phyloP scores from a whole-genome alignment of 2,329 filamentous ascomycete species.

The Diaporthe nobilis region DNA sequence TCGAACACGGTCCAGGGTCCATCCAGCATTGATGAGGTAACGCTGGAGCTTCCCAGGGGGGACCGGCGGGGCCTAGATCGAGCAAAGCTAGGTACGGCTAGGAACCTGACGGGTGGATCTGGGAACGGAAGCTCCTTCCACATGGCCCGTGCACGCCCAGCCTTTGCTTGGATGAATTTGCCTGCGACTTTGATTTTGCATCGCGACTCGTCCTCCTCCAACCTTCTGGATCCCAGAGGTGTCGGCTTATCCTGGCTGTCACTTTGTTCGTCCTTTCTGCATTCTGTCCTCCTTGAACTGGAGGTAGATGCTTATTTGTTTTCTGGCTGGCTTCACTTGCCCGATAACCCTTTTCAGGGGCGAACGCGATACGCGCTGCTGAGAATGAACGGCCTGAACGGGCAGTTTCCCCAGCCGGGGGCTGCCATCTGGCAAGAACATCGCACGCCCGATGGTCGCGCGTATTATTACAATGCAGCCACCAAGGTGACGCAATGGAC shows the following conservation, averaged over 20 bases:
- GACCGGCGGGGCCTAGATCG: neutral
- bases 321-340: conserved; percentile 10
- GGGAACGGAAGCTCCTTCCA: conserved; percentile 27
- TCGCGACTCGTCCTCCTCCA: neutral
- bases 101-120: conserved; percentile 17
- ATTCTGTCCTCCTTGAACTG: neutral
- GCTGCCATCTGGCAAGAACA: conserved; percentile 81
- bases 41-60: conserved; percentile 17
- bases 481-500: conserved; percentile 95
- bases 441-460: conserved; percentile 83
- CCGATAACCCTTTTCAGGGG: neutral
- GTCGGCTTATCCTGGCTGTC: neutral
- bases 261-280: neutral
- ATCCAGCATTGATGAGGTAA: conserved; percentile 18
- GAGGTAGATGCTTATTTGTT: neutral
- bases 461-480: conserved; percentile 90
- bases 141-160: conserved; percentile 21
- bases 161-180: conserved; percentile 25
- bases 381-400: conserved; percentile 71
- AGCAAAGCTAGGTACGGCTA: neutral
- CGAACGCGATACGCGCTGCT: conserved; percentile 10
- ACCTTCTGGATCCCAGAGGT: neutral
- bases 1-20: conserved; percentile 1
- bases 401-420: conserved; percentile 51
- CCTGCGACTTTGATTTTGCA: conserved; percentile 11